Evolutionary conservation across 2,329 filamentous ascomycete species (phyloP).

Genomic region (Colletotrichum chrysophilum): DNA sequence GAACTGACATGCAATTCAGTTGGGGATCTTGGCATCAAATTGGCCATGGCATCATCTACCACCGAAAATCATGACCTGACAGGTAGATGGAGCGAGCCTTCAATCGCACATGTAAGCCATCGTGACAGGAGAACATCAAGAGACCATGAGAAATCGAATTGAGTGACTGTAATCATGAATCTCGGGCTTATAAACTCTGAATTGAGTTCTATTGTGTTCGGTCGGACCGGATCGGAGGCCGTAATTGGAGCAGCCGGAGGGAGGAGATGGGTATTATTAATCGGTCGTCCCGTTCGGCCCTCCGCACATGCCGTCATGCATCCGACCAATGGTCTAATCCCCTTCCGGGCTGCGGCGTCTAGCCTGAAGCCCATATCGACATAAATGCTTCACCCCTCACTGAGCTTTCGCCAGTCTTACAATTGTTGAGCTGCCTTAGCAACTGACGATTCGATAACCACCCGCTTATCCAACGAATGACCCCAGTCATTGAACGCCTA

Average conservation of each 20-base stretch:
- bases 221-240: neutral
- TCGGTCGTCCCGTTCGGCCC: conserved; percentile 6
- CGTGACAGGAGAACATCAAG: neutral
- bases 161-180: neutral
- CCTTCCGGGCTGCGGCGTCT: neutral
- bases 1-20: neutral
- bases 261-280: conserved; percentile 6
- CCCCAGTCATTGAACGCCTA: neutral
- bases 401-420: neutral
- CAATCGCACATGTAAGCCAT: neutral
- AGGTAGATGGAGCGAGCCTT: neutral
- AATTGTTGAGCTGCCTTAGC: neutral
- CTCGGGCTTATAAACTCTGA: neutral
- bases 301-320: conserved; percentile 17
- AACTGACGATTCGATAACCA: neutral
- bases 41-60: neutral
- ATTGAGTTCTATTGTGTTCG: neutral
- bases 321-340: conserved; percentile 16
- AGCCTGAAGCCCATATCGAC: neutral
- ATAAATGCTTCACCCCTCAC: neutral
- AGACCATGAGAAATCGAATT: neutral
- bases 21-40: neutral
- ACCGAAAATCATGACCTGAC: neutral
- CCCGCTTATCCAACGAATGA: neutral
- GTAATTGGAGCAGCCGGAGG: conserved; percentile 1